Base-by-base conservation (phyloP, 2,329 filamentous ascomycete genomes). In the Colletotrichum plurivorum region DNA sequence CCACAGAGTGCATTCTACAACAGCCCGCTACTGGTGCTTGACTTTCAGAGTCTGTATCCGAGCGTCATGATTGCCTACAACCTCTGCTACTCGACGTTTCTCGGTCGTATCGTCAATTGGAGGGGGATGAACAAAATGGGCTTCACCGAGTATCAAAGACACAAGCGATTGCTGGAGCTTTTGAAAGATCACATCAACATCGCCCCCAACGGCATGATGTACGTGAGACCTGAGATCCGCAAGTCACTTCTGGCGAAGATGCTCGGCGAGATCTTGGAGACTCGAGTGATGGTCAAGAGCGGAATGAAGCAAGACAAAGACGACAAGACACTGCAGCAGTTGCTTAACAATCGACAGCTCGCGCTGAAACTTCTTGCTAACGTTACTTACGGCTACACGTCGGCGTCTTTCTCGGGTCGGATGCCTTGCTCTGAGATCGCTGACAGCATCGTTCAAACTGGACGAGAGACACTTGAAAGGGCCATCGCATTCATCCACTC, bases 21-120 rank as follows among this genome's bases (percentile, higher is more conserved):
- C 65, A 96, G 93, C 71, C 96, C 96, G 0, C 78, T 99, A 0
- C 78, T 99, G 4, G 96, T 99, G 0, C 85, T 99, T 7, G 96
- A 99, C 80, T 99, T 99, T 72, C 95, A 98, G 76, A 97, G 94
- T 69, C 83, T 99, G 55, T 99, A 99, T 73, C 96, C 96, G 0
- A 98, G 95, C 79, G 92, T 98, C 69, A 98, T 99, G 94, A 98
- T 99, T 76, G 96, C 96, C 0, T 98, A 99, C 83, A 99, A 99
- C 76, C 96, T 98, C 77, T 99, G 96, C 82, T 99, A 99, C 77
- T 98, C 96, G 0, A 99, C 96, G 0, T 99, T 95, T 74, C 85
- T 98, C 0, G 96, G 96, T 0, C 90, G 96, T 36, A 90, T 97
- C 46, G 89, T 90, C 31, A 89, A 90, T 73, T 98, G 95, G 95